Base-by-base conservation (phyloP, 108 stramenopile species). In the Cyclostephanos tholiformis region DNA sequence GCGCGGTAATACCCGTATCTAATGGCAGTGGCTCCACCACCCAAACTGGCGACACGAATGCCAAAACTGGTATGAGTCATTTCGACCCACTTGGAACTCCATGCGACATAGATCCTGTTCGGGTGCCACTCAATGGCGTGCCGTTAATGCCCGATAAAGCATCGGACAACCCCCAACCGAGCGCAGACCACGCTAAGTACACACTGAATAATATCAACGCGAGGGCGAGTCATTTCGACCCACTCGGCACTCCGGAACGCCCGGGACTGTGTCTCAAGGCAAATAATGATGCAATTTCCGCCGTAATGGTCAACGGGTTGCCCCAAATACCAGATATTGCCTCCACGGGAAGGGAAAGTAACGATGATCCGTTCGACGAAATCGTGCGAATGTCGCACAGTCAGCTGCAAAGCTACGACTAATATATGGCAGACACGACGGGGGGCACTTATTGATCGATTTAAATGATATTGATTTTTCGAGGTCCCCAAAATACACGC, bases 341-440 rank as follows among this genome's bases (percentile, higher is more conserved):
- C 12, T 17, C 44, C 27, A 46, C 48, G 13, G 8, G 22, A 46
- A 49, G 51, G 49, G 53, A 29, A 30, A n/a, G n/a, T n/a, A 41
- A 39, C 17, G 52, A 58, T 32, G 66, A 76, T 69, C 76, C 76
- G 10, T 76, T 76, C 63, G 76, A 76, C 52, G 76, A 76, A 26
- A 76, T 76, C 35, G 76, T 69, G 30, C 56, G 69, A 29, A 49
- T 52, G 20, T 35, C 50, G 26, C 38, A 39, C 19, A 58, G 35
- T 69, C 68, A 56, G 20, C 23, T 32, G 59, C 14, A 38, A 38
- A 10, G 14, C 19, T 27, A 38, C 38, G 16, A 20, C 59, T 60
- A 29, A 29, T 1, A 29, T 9, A 20, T 8, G 26, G 53, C 22
- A 55, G 8, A 27, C 39, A 60, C 29, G 35, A n/a, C 6, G 35